Conservation (phyloP, 2,329 filamentous ascomycete genomes). For the Colletotrichum sp. region DNA sequence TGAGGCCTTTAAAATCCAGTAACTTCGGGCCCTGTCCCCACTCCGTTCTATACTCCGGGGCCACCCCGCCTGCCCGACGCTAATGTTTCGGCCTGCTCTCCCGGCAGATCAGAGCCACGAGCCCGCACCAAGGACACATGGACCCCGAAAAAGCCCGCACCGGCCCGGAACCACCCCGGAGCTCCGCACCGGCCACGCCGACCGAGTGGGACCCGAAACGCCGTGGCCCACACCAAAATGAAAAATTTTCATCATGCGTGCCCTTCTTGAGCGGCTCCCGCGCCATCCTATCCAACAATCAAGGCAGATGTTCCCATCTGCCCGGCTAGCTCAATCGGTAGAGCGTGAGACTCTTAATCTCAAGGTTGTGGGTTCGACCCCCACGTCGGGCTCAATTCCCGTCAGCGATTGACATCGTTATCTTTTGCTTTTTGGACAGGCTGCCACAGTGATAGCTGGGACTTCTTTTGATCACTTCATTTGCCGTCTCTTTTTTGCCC, state of each 20-base stretch:
- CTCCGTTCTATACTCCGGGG: not conserved
- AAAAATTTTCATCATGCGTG: not conserved
- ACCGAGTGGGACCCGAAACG: not conserved
- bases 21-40: not conserved
- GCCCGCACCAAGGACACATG: not conserved
- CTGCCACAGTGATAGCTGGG: accelerated
- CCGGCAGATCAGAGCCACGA: not conserved
- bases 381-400: conserved; percentile 29
- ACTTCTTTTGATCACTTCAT: too few relatives aligned
- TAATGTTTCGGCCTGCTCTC: not conserved
- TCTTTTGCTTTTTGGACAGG: not conserved
- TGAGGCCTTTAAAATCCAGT: not conserved
- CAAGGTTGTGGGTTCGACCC: conserved; percentile 24
- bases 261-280: not conserved
- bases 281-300: accelerated
- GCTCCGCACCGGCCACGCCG: not conserved
- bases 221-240: not conserved
- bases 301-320: conserved; percentile 26
- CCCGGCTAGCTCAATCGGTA: conserved; percentile 73
- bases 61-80: not conserved
- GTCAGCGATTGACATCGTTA: conserved; percentile 12
- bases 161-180: not conserved
- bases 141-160: not conserved
- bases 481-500: too few relatives aligned
- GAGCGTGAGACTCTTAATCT: conserved; percentile 72